Evolutionary conservation across 345 rosid genomes (phyloP).

Genomic region (Excoecaria cochinchinensis): DNA sequence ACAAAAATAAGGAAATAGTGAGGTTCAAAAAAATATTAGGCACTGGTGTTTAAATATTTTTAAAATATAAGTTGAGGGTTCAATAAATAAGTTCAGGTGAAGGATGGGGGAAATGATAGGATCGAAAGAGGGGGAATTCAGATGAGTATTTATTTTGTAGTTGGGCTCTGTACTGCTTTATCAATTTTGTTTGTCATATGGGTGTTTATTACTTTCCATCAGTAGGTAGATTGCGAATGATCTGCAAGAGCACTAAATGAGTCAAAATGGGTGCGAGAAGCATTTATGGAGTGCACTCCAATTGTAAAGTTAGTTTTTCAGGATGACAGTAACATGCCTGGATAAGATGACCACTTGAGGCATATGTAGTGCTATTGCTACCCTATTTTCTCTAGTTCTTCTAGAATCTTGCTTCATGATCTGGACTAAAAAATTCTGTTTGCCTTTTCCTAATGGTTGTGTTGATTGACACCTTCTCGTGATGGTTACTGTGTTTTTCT

Average conservation of each 20-base stretch:
- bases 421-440: not conserved
- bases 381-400: not conserved
- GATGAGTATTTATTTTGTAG: too few relatives aligned
- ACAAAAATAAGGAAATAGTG: not conserved
- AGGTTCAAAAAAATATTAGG: not conserved
- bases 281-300: not conserved
- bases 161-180: too few relatives aligned
- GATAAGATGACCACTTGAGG: not conserved
- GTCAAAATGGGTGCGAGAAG: not conserved
- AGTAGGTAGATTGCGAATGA: not conserved
- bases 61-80: not conserved
- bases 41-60: not conserved
- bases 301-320: not conserved
- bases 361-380: not conserved
- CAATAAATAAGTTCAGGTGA: too few relatives aligned
- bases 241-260: not conserved
- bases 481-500: not conserved
- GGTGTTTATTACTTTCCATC: not conserved
- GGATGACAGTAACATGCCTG: not conserved
- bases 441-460: not conserved
- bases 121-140: too few relatives aligned
- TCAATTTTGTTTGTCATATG: not conserved
- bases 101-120: too few relatives aligned
- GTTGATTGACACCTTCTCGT: not conserved
- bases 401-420: not conserved